Conservation (phyloP, 148 eudicot genomes). For the Persicaria tinctoria region DNA sequence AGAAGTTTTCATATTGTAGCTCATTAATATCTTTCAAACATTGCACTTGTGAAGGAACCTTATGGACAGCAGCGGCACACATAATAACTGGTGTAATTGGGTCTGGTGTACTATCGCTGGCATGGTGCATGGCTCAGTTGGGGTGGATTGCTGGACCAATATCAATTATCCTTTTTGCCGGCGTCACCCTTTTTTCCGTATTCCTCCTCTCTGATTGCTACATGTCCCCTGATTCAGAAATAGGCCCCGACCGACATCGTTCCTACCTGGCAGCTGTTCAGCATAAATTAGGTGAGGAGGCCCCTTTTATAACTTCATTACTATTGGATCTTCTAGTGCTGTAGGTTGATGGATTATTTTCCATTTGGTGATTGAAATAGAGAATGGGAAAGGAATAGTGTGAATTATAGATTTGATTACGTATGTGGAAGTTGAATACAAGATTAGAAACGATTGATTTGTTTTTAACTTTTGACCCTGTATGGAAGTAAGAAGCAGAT, state of each 20-base stretch:
- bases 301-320: neutral
- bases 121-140: conserved; percentile 62
- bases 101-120: conserved; percentile 53
- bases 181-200: conserved; percentile 42
- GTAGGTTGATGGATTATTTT: neutral
- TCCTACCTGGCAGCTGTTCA: conserved; percentile 54
- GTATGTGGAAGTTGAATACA: neutral
- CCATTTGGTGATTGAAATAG: neutral
- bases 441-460: neutral
- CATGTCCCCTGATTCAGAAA: conserved; percentile 48
- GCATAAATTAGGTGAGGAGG: conserved; percentile 33
- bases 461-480: neutral
- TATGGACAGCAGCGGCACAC: conserved; percentile 62
- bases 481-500: neutral
- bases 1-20: neutral
- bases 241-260: conserved; percentile 38
- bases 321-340: neutral
- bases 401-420: neutral
- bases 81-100: conserved; percentile 68
- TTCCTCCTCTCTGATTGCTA: conserved; percentile 49
- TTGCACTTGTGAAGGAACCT: conserved; percentile 30
- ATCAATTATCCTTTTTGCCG: conserved; percentile 38
- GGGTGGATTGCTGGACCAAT: conserved; percentile 68
- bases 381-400: neutral
- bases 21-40: neutral